phyloP scores from a whole-genome alignment of 2,329 filamentous ascomycete species.

The Colletotrichum sp. region DNA sequence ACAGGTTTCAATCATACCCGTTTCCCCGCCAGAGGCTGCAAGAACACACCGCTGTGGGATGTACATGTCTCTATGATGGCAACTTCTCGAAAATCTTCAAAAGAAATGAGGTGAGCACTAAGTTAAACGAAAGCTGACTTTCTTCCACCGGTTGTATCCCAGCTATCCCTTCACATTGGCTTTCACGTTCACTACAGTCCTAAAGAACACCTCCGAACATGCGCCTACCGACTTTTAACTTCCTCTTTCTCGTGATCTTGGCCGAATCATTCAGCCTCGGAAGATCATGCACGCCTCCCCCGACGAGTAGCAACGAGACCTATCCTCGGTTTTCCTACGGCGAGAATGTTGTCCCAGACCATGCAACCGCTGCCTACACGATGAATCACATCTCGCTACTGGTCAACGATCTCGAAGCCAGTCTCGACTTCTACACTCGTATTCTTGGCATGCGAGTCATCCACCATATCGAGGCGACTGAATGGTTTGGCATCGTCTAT shows the following conservation, averaged over 20 bases:
- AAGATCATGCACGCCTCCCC: neutral
- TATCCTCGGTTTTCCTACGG: neutral
- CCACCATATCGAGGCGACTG: slow-evolving; percentile 33
- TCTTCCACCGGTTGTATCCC: accelerated
- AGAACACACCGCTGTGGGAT: neutral
- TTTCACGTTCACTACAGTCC: accelerated
- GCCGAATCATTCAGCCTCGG: neutral
- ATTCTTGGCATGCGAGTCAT: slow-evolving; percentile 38
- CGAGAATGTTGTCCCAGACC: neutral
- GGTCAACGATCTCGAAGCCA: slow-evolving; percentile 31
- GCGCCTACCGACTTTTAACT: neutral
- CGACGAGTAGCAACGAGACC: neutral
- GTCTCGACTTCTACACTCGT: slow-evolving; percentile 37
- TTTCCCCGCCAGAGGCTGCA: neutral
- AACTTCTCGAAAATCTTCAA: accelerated
- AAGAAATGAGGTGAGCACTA: accelerated
- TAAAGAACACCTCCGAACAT: accelerated
- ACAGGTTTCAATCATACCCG: neutral
- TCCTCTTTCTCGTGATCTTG: neutral
- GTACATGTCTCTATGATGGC: neutral
- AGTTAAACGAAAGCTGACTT: accelerated
- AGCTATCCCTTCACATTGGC: accelerated
- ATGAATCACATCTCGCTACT: slow-evolving; percentile 38
- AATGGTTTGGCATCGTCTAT: slow-evolving; percentile 35
- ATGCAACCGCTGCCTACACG: slow-evolving; percentile 34